A percentile compares a stretch with the other conserved stretches of the same genome.
Evolutionary conservation across 2,329 filamentous ascomycete species (phyloP).

Genomic region (Sordariomycetes sp.): DNA sequence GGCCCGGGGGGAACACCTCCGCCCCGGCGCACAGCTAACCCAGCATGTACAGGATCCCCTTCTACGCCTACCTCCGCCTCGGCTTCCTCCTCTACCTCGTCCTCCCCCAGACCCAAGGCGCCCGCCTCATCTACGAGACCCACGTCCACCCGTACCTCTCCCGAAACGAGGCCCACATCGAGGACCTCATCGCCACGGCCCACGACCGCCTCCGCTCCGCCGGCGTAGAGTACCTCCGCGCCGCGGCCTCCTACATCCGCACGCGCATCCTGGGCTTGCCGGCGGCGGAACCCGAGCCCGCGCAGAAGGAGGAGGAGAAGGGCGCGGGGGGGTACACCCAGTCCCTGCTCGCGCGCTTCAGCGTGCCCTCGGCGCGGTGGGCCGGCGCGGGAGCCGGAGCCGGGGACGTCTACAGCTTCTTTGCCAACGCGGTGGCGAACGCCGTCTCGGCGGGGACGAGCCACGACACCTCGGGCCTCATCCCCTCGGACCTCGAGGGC

Average conservation of each 20-base stretch:
- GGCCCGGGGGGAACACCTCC: too few relatives aligned
- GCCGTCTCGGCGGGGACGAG: constrained; percentile 27
- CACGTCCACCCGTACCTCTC: constrained; percentile 80
- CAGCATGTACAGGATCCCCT: constrained; percentile 52
- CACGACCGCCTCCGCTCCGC: constrained; percentile 68
- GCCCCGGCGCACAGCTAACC: neutral
- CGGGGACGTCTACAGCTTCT: constrained; percentile 61
- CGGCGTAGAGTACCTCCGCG: constrained; percentile 63
- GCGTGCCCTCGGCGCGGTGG: constrained; percentile 58
- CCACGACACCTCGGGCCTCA: constrained; percentile 27
- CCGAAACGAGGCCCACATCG: constrained; percentile 78
- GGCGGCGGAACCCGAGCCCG: constrained; percentile 25
- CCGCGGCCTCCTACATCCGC: constrained; percentile 56
- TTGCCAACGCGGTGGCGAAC: constrained; percentile 60
- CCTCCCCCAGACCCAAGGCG: constrained; percentile 93
- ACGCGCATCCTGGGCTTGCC: constrained; percentile 70
- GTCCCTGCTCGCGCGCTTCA: constrained; percentile 72
- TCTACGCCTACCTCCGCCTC: constrained; percentile 86
- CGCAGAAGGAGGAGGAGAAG: constrained; percentile 22
- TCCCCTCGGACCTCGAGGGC: constrained; percentile 54
- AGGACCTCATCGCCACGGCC: constrained; percentile 70
- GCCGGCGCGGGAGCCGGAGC: constrained; percentile 20
- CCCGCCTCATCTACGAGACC: constrained; percentile 69
- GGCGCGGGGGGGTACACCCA: constrained; percentile 52
- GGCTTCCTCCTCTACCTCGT: constrained; percentile 86